Conservation (phyloP, 306 rosid species). For the Begonia loranthoides region DNA sequence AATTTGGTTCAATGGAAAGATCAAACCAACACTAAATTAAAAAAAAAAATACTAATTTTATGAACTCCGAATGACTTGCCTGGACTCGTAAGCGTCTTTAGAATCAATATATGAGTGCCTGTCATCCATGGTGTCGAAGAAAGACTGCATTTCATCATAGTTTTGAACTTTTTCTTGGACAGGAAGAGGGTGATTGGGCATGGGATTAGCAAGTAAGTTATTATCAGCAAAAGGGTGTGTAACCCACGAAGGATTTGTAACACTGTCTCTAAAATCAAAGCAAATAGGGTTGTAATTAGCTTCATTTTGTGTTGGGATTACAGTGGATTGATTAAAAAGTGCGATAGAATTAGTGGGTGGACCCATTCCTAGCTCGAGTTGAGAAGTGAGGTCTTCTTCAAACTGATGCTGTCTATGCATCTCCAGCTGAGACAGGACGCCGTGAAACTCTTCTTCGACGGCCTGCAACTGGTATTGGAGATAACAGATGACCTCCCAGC, state of each 20-base stretch:
- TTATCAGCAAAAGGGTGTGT: constrained; percentile 15
- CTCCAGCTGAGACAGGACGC: constrained; percentile 39
- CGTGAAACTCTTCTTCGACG: constrained; percentile 43
- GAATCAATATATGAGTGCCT: constrained; percentile 59
- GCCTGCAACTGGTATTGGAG: constrained; percentile 30
- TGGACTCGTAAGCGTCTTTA: constrained; percentile 64
- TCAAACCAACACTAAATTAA: not conserved
- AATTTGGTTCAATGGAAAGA: not conserved
- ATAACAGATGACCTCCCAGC: constrained; percentile 18
- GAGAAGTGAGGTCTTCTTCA: constrained; percentile 31
- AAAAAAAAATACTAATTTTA: not conserved
- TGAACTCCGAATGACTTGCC: constrained; percentile 16
- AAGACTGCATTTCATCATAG: constrained; percentile 50
- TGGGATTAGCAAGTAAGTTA: too few relatives aligned
- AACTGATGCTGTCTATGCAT: constrained; percentile 39
- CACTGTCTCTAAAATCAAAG: constrained; percentile 28
- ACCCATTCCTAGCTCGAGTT: constrained; percentile 49
- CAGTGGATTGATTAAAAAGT: constrained; percentile 30
- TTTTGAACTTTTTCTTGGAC: constrained; percentile 26
- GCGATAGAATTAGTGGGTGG: constrained; percentile 21
- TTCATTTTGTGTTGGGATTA: constrained; percentile 17
- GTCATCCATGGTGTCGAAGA: constrained; percentile 51
- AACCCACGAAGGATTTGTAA: constrained; percentile 28
- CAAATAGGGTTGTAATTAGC: constrained; percentile 22
- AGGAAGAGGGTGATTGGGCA: too few relatives aligned